Evolutionary conservation across 345 rosid genomes (phyloP).

Genomic region (Anacardium occidentale): DNA sequence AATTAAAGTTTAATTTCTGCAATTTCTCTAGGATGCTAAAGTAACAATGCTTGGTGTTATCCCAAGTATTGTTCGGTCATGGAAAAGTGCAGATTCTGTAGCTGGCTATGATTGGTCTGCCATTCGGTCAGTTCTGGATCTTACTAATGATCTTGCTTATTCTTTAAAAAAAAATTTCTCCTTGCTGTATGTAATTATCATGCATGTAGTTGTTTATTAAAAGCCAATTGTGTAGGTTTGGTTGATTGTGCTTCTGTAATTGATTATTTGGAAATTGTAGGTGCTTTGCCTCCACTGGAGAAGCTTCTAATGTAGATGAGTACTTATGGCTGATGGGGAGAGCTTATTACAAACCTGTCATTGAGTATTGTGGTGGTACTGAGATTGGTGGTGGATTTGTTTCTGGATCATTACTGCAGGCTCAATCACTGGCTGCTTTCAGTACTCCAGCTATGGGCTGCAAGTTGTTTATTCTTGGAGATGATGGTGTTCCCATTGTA

Average conservation of each 20-base stretch:
- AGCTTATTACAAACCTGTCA: slow-evolving; percentile 82
- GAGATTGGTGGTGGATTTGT: slow-evolving; percentile 91
- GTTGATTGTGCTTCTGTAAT: background rate
- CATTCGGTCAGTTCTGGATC: slow-evolving; percentile 54
- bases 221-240: background rate
- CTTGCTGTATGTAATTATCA: background rate
- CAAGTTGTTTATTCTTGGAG: slow-evolving; percentile 74
- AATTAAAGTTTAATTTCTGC: slow-evolving; percentile 10
- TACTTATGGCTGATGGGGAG: slow-evolving; percentile 96
- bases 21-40: slow-evolving; percentile 70
- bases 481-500: slow-evolving; percentile 71
- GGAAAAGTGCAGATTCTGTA: slow-evolving; percentile 68
- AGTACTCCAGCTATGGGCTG: slow-evolving; percentile 95
- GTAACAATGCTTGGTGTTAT: slow-evolving; percentile 96
- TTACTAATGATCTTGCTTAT: background rate
- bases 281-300: slow-evolving; percentile 96
- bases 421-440: slow-evolving; percentile 89
- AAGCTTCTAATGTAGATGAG: slow-evolving; percentile 93
- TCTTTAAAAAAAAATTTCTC: background rate
- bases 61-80: slow-evolving; percentile 88
- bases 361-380: slow-evolving; percentile 97
- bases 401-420: slow-evolving; percentile 80
- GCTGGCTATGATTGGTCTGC: slow-evolving; percentile 91
- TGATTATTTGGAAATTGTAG: slow-evolving; percentile 42
- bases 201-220: background rate